Evolutionary conservation across 2,329 filamentous ascomycete genomes (phyloP), one percentile per base, ranked within the genome.

Genomic region (Bipolaris oryzae): DNA sequence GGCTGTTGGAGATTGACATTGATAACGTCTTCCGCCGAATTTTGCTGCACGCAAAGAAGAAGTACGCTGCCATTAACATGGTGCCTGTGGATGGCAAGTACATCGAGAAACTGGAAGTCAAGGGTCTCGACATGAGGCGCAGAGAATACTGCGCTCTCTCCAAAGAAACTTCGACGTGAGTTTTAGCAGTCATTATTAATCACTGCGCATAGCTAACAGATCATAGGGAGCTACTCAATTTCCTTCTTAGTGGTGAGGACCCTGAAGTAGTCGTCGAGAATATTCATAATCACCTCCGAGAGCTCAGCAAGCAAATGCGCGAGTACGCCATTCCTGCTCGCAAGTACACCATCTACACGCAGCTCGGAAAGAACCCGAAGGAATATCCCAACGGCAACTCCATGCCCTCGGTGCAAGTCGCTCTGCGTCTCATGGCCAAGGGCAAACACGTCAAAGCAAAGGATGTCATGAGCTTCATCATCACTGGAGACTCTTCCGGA

Each of bases 321-420:
- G 89, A 91, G 64, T 87, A 88, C 64, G 78, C 82, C 10, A 83
- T 96, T 42, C 89, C 91, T 0, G 80, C 85, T 3, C 87, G 89
- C 67, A 97, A 97, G 80, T 99, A 98, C 79, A 96, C 93, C 68
- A 99, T 99, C 74, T 96, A 92, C 77, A 98, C 94, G 7, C 96
- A 98, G 82, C 90, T 99, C 54, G 95, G 95, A 66, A 99, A 99
- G 75, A 86, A 89, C 33, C 95, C 95, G 2, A 89, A 89, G 61
- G 93, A 98, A 62, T 99, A 99, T 70, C 94, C 94, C 51, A 96
- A 97, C 73, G 90, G 89, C 50, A 91, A 94, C 74, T 90, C 88
- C 38, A 98, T 99, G 95, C 95, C 95, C 3, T 94, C 96, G 55
- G 94, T 96, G 1, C 95, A 99, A 74, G 95, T 99, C 6, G 95